Conservation (phyloP, 805 yeast genomes). For the Candida nonsorbophila region DNA sequence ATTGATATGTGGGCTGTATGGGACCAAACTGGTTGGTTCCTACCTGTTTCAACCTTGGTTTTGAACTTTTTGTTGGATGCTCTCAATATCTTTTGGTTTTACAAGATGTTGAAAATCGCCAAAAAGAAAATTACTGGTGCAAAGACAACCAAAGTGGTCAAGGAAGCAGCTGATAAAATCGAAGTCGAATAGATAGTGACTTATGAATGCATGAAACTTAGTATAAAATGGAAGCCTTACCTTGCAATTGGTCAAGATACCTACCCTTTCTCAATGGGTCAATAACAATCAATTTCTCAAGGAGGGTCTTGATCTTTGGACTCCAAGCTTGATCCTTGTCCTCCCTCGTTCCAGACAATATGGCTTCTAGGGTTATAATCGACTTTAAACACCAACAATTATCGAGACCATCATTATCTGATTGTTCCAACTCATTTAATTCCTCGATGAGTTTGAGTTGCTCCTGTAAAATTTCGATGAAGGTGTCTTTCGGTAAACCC, state of each 20-base stretch:
- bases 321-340: too few relatives aligned
- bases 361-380: too few relatives aligned
- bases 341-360: too few relatives aligned
- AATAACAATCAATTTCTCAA: slow-evolving; percentile 41
- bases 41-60: slow-evolving; percentile 46
- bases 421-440: slow-evolving; percentile 67
- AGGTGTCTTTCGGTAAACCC: slow-evolving; percentile 20
- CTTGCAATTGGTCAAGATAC: slow-evolving; percentile 40
- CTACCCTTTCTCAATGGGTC: slow-evolving; percentile 67
- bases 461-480: slow-evolving; percentile 32
- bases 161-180: slow-evolving; percentile 13
- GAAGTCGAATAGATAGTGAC: too few relatives aligned
- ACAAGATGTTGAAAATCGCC: slow-evolving; percentile 79
- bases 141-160: slow-evolving; percentile 11
- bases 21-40: slow-evolving; percentile 38
- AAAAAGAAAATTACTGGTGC: slow-evolving; percentile 34
- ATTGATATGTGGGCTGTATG: slow-evolving; percentile 41
- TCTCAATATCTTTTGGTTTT: slow-evolving; percentile 82
- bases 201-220: too few relatives aligned
- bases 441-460: slow-evolving; percentile 51
- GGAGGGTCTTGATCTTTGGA: slow-evolving; percentile 27
- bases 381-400: slow-evolving; percentile 75
- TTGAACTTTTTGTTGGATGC: slow-evolving; percentile 60
- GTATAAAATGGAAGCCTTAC: slow-evolving; percentile 5
- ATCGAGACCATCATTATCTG: slow-evolving; percentile 50